These are phyloP conservation scores for Fistulina hepatica DNA, from an alignment of 1,284 basidiomycete species.

Conservation along the genomic window DNA sequence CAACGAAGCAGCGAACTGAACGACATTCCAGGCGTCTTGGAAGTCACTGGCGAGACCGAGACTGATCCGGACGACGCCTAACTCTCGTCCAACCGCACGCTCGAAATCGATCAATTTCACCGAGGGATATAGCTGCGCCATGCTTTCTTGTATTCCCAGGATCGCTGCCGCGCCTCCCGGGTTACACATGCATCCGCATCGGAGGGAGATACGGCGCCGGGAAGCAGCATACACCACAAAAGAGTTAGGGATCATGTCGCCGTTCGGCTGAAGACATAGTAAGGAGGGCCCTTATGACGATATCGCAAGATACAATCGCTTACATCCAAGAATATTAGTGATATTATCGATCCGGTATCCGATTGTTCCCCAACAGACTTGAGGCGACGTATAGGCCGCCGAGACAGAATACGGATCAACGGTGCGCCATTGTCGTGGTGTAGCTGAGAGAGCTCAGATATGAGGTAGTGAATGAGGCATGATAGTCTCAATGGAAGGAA, in stretches of 20 bases:
- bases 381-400: constrained; percentile 40
- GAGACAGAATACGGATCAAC: constrained; percentile 56
- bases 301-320: constrained; percentile 21
- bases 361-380: constrained; percentile 51
- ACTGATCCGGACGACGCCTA: constrained; percentile 66
- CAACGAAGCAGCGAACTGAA: constrained; percentile 49
- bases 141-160: constrained; percentile 54
- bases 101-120: constrained; percentile 55
- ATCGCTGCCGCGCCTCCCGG: constrained; percentile 67
- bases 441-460: constrained; percentile 40
- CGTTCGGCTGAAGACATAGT: constrained; percentile 37
- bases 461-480: constrained; percentile 47
- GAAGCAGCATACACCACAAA: constrained; percentile 63
- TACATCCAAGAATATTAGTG: constrained; percentile 54
- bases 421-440: constrained; percentile 49
- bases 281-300: constrained; percentile 5
- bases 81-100: constrained; percentile 46
- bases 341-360: constrained; percentile 54
- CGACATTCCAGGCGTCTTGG: constrained; percentile 60
- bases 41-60: constrained; percentile 67
- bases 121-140: constrained; percentile 49
- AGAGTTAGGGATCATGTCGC: constrained; percentile 55
- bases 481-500: constrained; percentile 66
- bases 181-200: constrained; percentile 80
- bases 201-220: constrained; percentile 52